Percentiles rank a stretch among this genome's conserved stretches.
Evolutionary conservation across 1,284 basidiomycete genomes (phyloP).

Genomic region (Microbotryum intermedium): DNA sequence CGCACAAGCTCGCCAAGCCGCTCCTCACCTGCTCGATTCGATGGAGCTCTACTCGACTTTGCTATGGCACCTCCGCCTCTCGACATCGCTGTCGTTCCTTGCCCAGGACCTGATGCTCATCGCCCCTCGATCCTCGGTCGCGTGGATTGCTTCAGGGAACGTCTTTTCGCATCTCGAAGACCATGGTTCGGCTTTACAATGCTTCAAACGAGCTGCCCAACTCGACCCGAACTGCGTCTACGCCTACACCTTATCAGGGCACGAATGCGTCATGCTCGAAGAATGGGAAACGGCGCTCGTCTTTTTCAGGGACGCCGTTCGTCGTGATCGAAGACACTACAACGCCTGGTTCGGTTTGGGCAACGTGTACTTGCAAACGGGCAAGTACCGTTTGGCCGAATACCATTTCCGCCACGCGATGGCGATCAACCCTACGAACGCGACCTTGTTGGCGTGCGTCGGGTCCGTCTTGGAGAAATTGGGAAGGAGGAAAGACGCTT

Average conservation of each 20-base stretch:
- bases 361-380: conserved; percentile 82
- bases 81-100: conserved; percentile 72
- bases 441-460: conserved; percentile 47
- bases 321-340: conserved; percentile 80
- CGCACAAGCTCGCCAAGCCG: conserved; percentile 61
- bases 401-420: conserved; percentile 86
- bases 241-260: conserved; percentile 85
- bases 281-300: conserved; percentile 79
- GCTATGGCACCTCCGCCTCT: conserved; percentile 79
- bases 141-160: conserved; percentile 92
- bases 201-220: conserved; percentile 71
- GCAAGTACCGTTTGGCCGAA: conserved; percentile 79
- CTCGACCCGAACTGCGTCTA: conserved; percentile 77
- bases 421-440: conserved; percentile 82
- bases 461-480: conserved; percentile 59
- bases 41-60: conserved; percentile 93
- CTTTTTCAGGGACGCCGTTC: conserved; percentile 80
- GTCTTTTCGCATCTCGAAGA: conserved; percentile 85
- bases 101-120: conserved; percentile 80
- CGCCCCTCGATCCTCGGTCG: conserved; percentile 60
- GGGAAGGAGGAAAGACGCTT: conserved; percentile 60
- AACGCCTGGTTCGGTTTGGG: conserved; percentile 98
- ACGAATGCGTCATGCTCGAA: conserved; percentile 81
- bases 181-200: conserved; percentile 77
- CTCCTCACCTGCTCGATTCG: conserved; percentile 75